A percentile compares a stretch with the other conserved stretches of the same genome.
Evolutionary conservation across 1,284 basidiomycete species (phyloP).

Genomic region (Ceratobasidium sp.): DNA sequence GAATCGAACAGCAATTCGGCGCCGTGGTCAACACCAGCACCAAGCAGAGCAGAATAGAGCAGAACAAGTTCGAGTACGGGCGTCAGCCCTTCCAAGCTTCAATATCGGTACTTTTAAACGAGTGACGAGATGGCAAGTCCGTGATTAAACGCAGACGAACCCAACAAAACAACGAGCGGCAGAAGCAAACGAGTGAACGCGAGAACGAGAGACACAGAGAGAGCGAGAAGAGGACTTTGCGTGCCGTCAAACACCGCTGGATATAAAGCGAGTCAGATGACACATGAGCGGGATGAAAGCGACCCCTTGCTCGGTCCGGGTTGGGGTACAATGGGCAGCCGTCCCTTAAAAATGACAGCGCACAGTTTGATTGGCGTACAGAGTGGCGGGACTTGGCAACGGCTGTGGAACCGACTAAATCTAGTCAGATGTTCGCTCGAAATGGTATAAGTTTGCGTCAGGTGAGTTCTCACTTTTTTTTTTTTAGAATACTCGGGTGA

Average conservation of each 20-base stretch:
- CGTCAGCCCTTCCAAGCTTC: not conserved
- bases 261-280: not conserved
- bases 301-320: not conserved
- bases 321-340: not conserved
- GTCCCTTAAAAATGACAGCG: not conserved
- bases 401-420: not conserved
- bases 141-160: not conserved
- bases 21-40: not conserved
- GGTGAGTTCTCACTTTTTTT: too few relatives aligned
- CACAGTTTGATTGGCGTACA: not conserved
- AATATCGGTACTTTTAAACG: not conserved
- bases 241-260: not conserved
- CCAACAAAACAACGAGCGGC: not conserved
- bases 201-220: not conserved
- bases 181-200: not conserved
- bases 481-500: too few relatives aligned
- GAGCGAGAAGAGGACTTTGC: not conserved
- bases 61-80: too few relatives aligned
- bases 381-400: not conserved
- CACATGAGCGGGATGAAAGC: not conserved
- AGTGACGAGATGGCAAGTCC: not conserved
- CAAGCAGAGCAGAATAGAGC: too few relatives aligned
- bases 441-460: too few relatives aligned
- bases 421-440: too few relatives aligned
- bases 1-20: not conserved